Conservation (phyloP, 805 yeast genomes). For the Candida vaughaniae region DNA sequence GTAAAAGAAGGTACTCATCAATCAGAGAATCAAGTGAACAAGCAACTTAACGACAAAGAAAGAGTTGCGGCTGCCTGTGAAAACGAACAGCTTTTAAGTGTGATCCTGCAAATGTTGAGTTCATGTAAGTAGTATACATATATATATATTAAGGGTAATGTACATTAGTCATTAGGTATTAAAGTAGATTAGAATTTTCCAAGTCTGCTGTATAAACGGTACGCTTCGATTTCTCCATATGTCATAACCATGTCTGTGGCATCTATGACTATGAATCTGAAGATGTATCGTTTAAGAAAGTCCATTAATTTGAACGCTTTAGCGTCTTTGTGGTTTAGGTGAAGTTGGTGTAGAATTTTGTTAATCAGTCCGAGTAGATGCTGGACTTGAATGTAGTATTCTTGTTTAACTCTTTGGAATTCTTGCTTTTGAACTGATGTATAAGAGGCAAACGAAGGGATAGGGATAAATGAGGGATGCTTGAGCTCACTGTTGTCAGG, state of each 20-base stretch:
- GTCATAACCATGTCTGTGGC: slow-evolving; percentile 32
- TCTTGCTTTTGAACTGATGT: slow-evolving; percentile 25
- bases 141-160: neutral
- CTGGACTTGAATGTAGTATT: slow-evolving; percentile 31
- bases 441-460: slow-evolving; percentile 9
- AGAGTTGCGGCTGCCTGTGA: slow-evolving; percentile 99
- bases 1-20: slow-evolving; percentile 94
- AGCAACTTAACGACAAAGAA: slow-evolving; percentile 95
- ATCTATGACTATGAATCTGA: slow-evolving; percentile 39
- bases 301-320: slow-evolving; percentile 30
- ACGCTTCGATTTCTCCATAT: slow-evolving; percentile 26
- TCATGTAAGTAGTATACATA: slow-evolving; percentile 52
- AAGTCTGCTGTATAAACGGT: slow-evolving; percentile 13
- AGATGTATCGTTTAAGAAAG: slow-evolving; percentile 32
- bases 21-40: slow-evolving; percentile 92
- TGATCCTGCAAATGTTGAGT: slow-evolving; percentile 88
- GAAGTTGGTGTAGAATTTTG: slow-evolving; percentile 6
- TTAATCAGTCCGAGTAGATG: slow-evolving; percentile 14
- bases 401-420: slow-evolving; percentile 30
- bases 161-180: slow-evolving; percentile 5
- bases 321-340: slow-evolving; percentile 7
- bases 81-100: slow-evolving; percentile 84
- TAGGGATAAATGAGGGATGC: slow-evolving; percentile 11
- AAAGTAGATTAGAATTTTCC: neutral
- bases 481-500: slow-evolving; percentile 9